These are phyloP conservation scores for Exophiala sp. DNA, from an alignment of 2,329 filamentous ascomycete genomes.

Conservation along the genomic window DNA sequence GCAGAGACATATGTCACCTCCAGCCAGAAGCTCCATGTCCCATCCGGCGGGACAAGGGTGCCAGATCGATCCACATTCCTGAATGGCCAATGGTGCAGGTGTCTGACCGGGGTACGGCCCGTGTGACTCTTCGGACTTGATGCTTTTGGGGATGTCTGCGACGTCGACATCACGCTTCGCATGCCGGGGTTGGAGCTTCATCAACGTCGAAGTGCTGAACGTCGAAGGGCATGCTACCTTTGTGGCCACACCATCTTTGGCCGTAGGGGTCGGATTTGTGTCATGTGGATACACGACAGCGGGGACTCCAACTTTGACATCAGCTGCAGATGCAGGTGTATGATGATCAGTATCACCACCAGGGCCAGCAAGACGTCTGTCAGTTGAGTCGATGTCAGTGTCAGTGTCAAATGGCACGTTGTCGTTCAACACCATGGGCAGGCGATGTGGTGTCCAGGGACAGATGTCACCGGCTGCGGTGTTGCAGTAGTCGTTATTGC, in stretches of 20 bases:
- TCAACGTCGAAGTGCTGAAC: neutral
- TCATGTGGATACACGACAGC: constrained; percentile 17
- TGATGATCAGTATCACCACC: too few relatives aligned
- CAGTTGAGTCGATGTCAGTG: neutral
- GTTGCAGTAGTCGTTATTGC: neutral
- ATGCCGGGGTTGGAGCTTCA: neutral
- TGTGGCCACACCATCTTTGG: neutral
- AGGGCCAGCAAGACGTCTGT: neutral
- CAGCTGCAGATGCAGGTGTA: too few relatives aligned
- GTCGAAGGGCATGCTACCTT: neutral
- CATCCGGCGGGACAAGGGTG: too few relatives aligned
- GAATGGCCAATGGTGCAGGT: neutral
- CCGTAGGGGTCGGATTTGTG: constrained; percentile 1
- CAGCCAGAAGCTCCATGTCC: too few relatives aligned
- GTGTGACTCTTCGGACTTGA: neutral
- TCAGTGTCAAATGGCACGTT: neutral
- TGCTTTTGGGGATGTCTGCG: constrained; percentile 7
- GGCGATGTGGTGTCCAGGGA: neutral
- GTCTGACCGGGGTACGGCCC: neutral
- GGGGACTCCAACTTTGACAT: neutral
- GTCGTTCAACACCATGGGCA: neutral
- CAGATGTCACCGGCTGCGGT: neutral
- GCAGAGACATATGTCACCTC: too few relatives aligned
- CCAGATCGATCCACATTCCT: too few relatives aligned
- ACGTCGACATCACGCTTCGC: neutral